Percentiles rank a stretch among this genome's conserved stretches.
Evolutionary conservation across 2,329 filamentous ascomycete species (phyloP).

Genomic region (Ceratocystis smalleyi): DNA sequence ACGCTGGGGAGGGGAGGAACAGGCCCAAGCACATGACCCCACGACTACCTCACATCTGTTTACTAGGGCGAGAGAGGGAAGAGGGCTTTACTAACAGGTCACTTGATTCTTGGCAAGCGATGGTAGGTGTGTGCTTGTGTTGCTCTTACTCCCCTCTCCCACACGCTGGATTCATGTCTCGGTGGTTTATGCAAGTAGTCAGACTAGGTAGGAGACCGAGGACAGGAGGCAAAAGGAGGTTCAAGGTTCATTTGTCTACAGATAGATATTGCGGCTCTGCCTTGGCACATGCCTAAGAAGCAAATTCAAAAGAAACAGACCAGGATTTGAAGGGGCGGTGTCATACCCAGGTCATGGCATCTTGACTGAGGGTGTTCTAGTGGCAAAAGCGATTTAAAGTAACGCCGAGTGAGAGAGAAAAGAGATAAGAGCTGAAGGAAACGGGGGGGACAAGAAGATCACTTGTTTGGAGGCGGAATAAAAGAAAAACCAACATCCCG

Average conservation of each 20-base stretch:
- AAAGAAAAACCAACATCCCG: background rate
- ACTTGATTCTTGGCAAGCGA: no score
- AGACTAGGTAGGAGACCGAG: background rate
- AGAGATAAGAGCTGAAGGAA: background rate
- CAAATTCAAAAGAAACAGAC: background rate
- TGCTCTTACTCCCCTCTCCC: no score
- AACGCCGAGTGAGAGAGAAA: background rate
- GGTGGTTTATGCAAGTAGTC: no score
- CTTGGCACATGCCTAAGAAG: background rate
- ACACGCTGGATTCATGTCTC: no score
- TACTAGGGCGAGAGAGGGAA: no score
- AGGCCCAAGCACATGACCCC: background rate
- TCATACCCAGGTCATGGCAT: background rate
- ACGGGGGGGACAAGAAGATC: no score
- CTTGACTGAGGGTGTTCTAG: background rate
- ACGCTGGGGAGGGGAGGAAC: background rate
- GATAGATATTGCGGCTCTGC: conserved; percentile 1
- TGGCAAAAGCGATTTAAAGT: background rate
- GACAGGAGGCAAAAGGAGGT: background rate
- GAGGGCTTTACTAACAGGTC: no score
- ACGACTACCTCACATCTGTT: background rate
- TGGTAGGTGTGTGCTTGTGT: no score
- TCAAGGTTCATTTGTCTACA: background rate
- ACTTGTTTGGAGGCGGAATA: background rate
- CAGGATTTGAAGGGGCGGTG: background rate